Evolutionary conservation across 805 yeast species (phyloP).

Genomic region (Candida koratica): DNA sequence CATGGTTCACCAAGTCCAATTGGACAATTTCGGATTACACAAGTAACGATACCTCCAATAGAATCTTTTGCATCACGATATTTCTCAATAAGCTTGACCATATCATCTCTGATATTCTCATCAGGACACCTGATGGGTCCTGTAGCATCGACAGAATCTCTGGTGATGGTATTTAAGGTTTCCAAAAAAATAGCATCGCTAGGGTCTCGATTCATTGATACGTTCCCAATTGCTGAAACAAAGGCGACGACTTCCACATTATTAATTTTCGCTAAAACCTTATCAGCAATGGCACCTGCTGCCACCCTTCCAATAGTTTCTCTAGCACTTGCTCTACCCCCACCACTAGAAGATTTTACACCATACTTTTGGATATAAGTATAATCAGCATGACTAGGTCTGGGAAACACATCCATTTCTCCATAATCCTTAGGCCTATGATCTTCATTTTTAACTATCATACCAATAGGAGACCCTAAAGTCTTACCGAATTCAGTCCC

Average conservation of each 20-base stretch:
- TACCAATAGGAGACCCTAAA: slow-evolving; percentile 92
- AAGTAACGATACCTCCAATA: slow-evolving; percentile 96
- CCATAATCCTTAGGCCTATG: slow-evolving; percentile 95
- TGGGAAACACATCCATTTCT: slow-evolving; percentile 91
- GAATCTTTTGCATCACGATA: slow-evolving; percentile 86
- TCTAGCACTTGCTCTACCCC: slow-evolving; percentile 95
- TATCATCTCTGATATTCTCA: slow-evolving; percentile 59
- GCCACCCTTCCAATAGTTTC: slow-evolving; percentile 99
- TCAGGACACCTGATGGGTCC: slow-evolving; percentile 97
- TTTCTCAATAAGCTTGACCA: slow-evolving; percentile 84
- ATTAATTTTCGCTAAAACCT: slow-evolving; percentile 69
- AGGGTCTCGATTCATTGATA: slow-evolving; percentile 73
- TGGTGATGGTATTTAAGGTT: slow-evolving; percentile 69
- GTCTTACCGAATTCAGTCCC: slow-evolving; percentile 91
- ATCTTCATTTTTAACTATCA: slow-evolving; percentile 90
- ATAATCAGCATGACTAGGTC: slow-evolving; percentile 97
- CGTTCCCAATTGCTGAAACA: slow-evolving; percentile 86
- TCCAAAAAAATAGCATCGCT: slow-evolving; percentile 60
- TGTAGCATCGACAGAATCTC: slow-evolving; percentile 80
- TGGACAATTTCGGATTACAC: slow-evolving; percentile 92
- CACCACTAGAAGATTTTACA: slow-evolving; percentile 90
- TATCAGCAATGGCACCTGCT: slow-evolving; percentile 98
- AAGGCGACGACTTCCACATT: slow-evolving; percentile 94
- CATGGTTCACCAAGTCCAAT: slow-evolving; percentile 97
- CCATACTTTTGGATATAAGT: slow-evolving; percentile 91